Conservation (phyloP, 805 yeast species). For the Candida koratica region DNA sequence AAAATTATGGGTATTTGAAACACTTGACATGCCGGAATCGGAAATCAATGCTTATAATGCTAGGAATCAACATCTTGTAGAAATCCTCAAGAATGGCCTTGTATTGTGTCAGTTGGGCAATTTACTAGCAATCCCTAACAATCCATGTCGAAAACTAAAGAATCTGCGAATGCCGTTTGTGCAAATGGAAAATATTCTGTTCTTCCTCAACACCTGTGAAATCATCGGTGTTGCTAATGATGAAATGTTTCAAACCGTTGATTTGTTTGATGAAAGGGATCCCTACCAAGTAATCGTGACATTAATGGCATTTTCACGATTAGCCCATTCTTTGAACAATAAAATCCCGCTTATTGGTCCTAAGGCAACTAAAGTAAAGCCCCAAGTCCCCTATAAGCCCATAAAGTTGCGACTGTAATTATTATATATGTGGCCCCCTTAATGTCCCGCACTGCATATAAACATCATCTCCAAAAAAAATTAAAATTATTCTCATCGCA, state of each 20-base stretch:
- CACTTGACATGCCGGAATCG: constrained; percentile 18
- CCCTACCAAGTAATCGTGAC: constrained; percentile 77
- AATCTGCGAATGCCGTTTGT: constrained; percentile 67
- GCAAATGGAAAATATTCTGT: constrained; percentile 81
- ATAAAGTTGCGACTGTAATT: constrained; percentile 20
- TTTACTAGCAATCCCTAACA: constrained; percentile 21
- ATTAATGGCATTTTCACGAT: constrained; percentile 67
- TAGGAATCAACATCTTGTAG: constrained; percentile 44
- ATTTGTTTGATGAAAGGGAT: constrained; percentile 67
- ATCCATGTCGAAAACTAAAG: constrained; percentile 47
- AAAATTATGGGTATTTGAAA: constrained; percentile 51
- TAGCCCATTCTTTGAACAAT: constrained; percentile 46
- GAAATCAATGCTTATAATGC: constrained; percentile 18
- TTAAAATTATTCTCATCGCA: constrained; percentile 8
- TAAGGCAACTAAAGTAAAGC: constrained; percentile 41
- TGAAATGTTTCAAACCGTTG: constrained; percentile 76
- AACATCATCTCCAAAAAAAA: constrained; percentile 11
- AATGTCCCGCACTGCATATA: constrained; percentile 10
- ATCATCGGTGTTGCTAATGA: constrained; percentile 70
- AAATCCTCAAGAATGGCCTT: constrained; percentile 57
- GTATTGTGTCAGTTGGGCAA: constrained; percentile 34
- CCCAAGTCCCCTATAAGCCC: constrained; percentile 58
- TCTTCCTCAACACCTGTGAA: constrained; percentile 61
- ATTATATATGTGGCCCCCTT: too few relatives aligned
- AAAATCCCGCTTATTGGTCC: constrained; percentile 35